Conservation (phyloP, 805 yeast genomes). For the Candida endomychidarum region DNA sequence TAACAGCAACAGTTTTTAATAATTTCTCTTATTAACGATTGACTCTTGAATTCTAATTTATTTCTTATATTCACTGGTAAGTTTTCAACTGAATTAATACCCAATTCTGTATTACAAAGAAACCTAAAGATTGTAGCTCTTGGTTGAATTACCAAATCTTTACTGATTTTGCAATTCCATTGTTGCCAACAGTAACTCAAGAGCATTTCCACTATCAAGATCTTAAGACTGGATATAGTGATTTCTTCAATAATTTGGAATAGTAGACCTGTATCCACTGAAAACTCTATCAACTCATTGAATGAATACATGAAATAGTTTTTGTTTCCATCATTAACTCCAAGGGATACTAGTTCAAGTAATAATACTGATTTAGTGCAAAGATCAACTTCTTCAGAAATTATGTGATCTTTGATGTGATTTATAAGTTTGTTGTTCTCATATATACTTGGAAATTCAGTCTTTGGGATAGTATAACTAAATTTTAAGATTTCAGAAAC, state of each 20-base stretch:
- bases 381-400: constrained; percentile 7
- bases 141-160: constrained; percentile 24
- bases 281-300: constrained; percentile 36
- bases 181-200: constrained; percentile 41
- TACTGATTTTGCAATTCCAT: constrained; percentile 7
- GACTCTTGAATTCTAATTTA: constrained; percentile 17
- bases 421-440: constrained; percentile 12
- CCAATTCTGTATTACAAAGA: constrained; percentile 35
- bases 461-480: constrained; percentile 8
- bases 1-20: constrained; percentile 22
- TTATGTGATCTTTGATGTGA: constrained; percentile 10
- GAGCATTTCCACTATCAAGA: constrained; percentile 39
- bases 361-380: constrained; percentile 13
- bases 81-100: constrained; percentile 16
- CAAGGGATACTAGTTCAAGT: constrained; percentile 17
- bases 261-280: constrained; percentile 40
- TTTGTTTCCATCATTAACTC: constrained; percentile 28
- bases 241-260: constrained; percentile 26
- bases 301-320: constrained; percentile 35
- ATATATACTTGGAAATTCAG: constrained; percentile 6
- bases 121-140: constrained; percentile 30
- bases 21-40: constrained; percentile 16
- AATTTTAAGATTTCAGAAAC: constrained; percentile 12
- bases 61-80: not conserved
- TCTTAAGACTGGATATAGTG: constrained; percentile 21